A percentile compares a stretch with the other conserved stretches of the same genome.
These are phyloP conservation scores for Neospermospora avenae DNA, from an alignment of 2,329 filamentous ascomycete genomes.

Conservation along the genomic window DNA sequence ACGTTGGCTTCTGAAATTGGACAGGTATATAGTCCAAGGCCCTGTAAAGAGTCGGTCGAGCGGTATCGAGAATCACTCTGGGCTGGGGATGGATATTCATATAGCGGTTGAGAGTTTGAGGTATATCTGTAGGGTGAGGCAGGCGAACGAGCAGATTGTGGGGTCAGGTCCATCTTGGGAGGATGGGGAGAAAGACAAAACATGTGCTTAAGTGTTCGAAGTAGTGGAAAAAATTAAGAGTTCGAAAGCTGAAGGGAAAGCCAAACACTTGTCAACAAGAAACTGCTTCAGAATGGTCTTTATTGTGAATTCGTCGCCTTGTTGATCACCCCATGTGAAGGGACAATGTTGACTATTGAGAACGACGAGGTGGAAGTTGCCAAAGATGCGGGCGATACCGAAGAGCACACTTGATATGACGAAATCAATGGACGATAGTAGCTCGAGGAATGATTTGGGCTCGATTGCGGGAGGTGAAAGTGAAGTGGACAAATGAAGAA, in stretches of 20 bases:
- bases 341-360: slow-evolving; percentile 11
- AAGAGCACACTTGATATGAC: not conserved
- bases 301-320: slow-evolving; percentile 9
- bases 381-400: slow-evolving; percentile 5
- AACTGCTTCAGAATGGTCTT: slow-evolving; percentile 1
- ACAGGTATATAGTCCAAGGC: slow-evolving; percentile 33
- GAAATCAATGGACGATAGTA: slow-evolving; percentile 7
- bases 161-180: slow-evolving; percentile 35
- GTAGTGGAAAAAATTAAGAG: slow-evolving; percentile 4
- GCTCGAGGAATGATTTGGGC: slow-evolving; percentile 1
- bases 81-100: slow-evolving; percentile 36
- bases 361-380: slow-evolving; percentile 11
- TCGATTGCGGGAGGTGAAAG: not conserved
- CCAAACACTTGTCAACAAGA: slow-evolving; percentile 11
- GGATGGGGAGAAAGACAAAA: slow-evolving; percentile 14
- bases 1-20: slow-evolving; percentile 30
- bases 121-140: slow-evolving; percentile 31
- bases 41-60: slow-evolving; percentile 30
- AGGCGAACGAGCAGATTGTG: slow-evolving; percentile 33
- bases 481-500: slow-evolving; percentile 12
- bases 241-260: slow-evolving; percentile 12
- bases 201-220: slow-evolving; percentile 9
- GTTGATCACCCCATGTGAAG: slow-evolving; percentile 21
- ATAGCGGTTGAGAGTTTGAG: slow-evolving; percentile 32
- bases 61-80: slow-evolving; percentile 33